phyloP scores from a whole-genome alignment of 768 basidiomycete species.

The Lyophyllum shimeji region DNA sequence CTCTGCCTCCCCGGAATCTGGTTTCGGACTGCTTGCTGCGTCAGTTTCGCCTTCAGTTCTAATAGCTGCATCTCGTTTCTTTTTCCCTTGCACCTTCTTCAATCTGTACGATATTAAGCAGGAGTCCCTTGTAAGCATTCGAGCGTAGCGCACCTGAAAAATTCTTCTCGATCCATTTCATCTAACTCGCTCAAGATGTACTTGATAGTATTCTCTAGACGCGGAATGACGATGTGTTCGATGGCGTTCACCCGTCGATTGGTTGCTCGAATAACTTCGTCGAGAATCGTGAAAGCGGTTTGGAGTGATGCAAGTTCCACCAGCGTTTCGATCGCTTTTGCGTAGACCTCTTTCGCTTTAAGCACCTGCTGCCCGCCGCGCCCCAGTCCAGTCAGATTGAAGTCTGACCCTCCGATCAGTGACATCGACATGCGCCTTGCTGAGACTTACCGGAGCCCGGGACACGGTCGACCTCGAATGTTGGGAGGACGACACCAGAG shows the following conservation, averaged over 20 bases:
- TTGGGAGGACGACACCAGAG: slow-evolving; percentile 92
- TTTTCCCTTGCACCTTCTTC: slow-evolving; percentile 97
- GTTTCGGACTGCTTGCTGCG: slow-evolving; percentile 26
- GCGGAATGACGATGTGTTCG: slow-evolving; percentile 94
- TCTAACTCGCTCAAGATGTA: slow-evolving; percentile 98
- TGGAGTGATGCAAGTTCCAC: slow-evolving; percentile 96
- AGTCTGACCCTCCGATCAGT: slow-evolving; percentile 55
- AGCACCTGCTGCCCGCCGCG: slow-evolving; percentile 96
- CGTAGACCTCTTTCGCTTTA: slow-evolving; percentile 94
- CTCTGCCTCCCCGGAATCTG: slow-evolving; percentile 34
- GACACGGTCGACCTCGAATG: slow-evolving; percentile 90
- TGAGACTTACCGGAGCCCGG: slow-evolving; percentile 67
- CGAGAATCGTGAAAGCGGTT: slow-evolving; percentile 97
- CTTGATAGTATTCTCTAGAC: slow-evolving; percentile 95
- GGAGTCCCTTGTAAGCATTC: background rate
- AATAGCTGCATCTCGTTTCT: slow-evolving; percentile 77
- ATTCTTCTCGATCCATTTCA: slow-evolving; percentile 97
- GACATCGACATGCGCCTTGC: background rate
- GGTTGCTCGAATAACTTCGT: slow-evolving; percentile 99
- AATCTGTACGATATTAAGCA: slow-evolving; percentile 47
- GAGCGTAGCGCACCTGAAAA: slow-evolving; percentile 65
- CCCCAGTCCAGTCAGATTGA: slow-evolving; percentile 95
- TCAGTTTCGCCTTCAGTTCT: slow-evolving; percentile 30
- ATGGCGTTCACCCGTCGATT: slow-evolving; percentile 99
- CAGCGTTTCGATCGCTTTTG: slow-evolving; percentile 94